These are phyloP conservation scores for Fraxinus platypoda DNA, from an alignment of 305 asterid genomes.

Conservation along the genomic window DNA sequence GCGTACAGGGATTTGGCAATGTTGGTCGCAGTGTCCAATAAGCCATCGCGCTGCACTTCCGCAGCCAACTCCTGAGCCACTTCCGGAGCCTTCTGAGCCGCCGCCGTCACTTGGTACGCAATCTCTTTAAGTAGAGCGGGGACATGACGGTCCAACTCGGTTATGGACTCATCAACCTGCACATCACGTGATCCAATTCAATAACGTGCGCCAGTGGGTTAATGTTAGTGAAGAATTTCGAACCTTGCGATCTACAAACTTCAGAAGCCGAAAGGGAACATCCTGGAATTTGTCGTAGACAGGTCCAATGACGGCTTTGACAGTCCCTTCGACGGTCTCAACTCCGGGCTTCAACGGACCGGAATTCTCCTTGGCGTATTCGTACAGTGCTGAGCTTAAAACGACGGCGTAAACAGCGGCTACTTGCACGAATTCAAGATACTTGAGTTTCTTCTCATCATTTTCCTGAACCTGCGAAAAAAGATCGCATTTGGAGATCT, in stretches of 20 bases:
- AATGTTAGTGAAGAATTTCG: background rate
- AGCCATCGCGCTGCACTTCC: constrained; percentile 54
- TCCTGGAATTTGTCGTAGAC: constrained; percentile 53
- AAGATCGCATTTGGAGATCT: background rate
- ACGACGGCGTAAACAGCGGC: constrained; percentile 47
- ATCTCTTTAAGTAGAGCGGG: constrained; percentile 49
- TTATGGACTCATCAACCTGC: constrained; percentile 55
- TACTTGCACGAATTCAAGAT: constrained; percentile 67
- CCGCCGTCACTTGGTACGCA: constrained; percentile 32
- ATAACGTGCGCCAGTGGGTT: background rate
- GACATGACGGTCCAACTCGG: constrained; percentile 48
- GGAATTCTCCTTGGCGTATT: constrained; percentile 67
- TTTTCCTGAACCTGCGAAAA: constrained; percentile 33
- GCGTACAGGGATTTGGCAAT: constrained; percentile 39
- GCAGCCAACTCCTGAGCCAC: constrained; percentile 51
- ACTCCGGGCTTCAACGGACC: constrained; percentile 80
- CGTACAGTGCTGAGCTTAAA: constrained; percentile 56
- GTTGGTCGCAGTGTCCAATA: constrained; percentile 38
- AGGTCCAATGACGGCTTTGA: constrained; percentile 65
- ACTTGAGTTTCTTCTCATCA: constrained; percentile 46
- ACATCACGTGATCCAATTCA: constrained; percentile 18
- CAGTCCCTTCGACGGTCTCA: constrained; percentile 73
- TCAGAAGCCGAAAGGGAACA: constrained; percentile 60
- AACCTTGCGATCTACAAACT: constrained; percentile 75
- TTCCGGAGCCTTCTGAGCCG: constrained; percentile 51